phyloP scores from a whole-genome alignment of 148 eudicot genomes.

The Camellia granthamiana region DNA sequence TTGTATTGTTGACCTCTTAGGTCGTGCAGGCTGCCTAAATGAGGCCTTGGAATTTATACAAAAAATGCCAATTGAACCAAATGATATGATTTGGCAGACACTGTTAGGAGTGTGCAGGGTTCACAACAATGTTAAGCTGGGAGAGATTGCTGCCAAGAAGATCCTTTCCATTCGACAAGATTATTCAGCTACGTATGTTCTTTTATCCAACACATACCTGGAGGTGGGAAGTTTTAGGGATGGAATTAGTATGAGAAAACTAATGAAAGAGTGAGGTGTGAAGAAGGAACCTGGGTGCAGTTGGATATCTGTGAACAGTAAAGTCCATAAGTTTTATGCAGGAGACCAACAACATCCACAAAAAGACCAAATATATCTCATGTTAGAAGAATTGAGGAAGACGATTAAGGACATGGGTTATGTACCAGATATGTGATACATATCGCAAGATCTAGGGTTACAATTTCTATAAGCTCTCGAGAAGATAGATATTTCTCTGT shows the following conservation, averaged over 20 bases:
- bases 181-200: conserved; percentile 25
- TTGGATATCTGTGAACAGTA: conserved; percentile 23
- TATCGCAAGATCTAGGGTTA: conserved; percentile 3
- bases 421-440: conserved; percentile 19
- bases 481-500: background rate
- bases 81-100: conserved; percentile 29
- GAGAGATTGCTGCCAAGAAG: conserved; percentile 22
- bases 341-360: conserved; percentile 22
- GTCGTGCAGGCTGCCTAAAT: conserved; percentile 23
- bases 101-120: conserved; percentile 29
- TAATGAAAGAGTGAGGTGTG: conserved; percentile 28
- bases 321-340: conserved; percentile 25
- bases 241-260: conserved; percentile 22
- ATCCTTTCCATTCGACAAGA: background rate
- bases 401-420: conserved; percentile 16
- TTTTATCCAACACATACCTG: conserved; percentile 25
- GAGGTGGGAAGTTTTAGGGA: conserved; percentile 16
- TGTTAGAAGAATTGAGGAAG: conserved; percentile 14
- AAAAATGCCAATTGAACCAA: conserved; percentile 25
- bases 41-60: conserved; percentile 23
- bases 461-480: background rate
- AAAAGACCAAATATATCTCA: conserved; percentile 24
- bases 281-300: conserved; percentile 28
- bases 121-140: conserved; percentile 22
- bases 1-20: conserved; percentile 27